These are phyloP conservation scores for Pinus taeda DNA, from an alignment of 75 land plant genomes.

Conservation along the genomic window DNA sequence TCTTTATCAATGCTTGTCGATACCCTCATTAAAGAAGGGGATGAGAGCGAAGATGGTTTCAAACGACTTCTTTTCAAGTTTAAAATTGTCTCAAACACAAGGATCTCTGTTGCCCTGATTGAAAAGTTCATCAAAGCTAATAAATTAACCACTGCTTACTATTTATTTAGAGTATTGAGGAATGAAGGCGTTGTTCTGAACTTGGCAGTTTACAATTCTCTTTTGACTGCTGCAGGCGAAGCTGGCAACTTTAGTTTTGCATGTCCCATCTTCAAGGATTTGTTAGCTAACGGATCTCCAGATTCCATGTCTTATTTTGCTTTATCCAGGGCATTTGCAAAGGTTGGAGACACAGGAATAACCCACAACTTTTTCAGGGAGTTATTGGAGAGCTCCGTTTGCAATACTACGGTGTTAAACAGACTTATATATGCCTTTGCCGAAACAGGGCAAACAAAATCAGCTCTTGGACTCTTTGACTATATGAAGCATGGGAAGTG, in stretches of 20 bases:
- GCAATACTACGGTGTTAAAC: conserved; percentile 17
- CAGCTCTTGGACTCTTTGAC: conserved; percentile 36
- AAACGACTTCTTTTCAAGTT: not conserved
- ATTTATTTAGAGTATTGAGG: no score
- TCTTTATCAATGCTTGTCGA: not conserved
- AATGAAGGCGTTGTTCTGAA: no score
- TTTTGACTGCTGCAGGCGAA: no score
- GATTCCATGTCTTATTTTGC: no score
- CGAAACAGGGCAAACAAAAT: conserved; percentile 38
- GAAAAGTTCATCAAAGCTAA: no score
- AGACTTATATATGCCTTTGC: conserved; percentile 40
- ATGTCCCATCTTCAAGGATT: no score
- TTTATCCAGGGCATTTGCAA: not conserved
- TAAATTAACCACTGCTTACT: no score
- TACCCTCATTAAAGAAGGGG: not conserved
- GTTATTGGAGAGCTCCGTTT: not conserved
- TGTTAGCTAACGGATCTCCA: no score
- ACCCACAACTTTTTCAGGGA: not conserved
- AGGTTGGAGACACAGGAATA: not conserved
- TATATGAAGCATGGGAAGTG: conserved; percentile 17
- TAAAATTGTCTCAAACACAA: not conserved
- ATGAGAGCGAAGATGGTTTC: not conserved
- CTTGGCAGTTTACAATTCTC: no score
- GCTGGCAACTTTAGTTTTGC: no score
- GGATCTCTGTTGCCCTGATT: no score